These are phyloP conservation scores for Solanum hybrid DNA, from an alignment of 305 asterid species.

Conservation along the genomic window DNA sequence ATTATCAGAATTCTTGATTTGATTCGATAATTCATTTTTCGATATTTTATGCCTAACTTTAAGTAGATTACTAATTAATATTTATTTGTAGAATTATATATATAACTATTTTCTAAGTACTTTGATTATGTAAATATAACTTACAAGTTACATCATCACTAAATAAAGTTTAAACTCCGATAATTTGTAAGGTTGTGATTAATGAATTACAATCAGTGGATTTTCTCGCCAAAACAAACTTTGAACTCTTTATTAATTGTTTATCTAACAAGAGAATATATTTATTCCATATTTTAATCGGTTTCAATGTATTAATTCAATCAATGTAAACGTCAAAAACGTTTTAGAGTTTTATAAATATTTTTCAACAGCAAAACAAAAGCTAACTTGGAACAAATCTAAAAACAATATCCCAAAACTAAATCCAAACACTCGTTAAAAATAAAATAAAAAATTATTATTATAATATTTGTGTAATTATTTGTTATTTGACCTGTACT, in stretches of 20 bases:
- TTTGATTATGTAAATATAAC: not conserved
- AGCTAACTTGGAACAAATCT: not conserved
- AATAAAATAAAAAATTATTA: not conserved
- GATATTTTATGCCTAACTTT: not conserved
- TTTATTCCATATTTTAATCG: not conserved
- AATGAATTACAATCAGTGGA: not conserved
- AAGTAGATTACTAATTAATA: not conserved
- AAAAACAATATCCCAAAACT: not conserved
- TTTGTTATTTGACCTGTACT: not conserved
- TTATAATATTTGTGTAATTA: not conserved
- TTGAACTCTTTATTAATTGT: not conserved
- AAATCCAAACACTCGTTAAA: not conserved
- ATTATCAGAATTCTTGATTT: not conserved
- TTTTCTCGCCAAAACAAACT: not conserved
- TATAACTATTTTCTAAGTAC: not conserved
- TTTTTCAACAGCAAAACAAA: not conserved
- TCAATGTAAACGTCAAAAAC: not conserved
- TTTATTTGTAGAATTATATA: too few relatives aligned
- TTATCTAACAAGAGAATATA: not conserved
- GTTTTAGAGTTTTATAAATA: not conserved
- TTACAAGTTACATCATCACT: not conserved
- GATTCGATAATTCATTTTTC: not conserved
- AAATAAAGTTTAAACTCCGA: too few relatives aligned
- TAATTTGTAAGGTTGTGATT: too few relatives aligned
- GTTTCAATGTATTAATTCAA: not conserved